Conservation (phyloP, 2,329 filamentous ascomycete species). For the Botryotinia calthae region DNA sequence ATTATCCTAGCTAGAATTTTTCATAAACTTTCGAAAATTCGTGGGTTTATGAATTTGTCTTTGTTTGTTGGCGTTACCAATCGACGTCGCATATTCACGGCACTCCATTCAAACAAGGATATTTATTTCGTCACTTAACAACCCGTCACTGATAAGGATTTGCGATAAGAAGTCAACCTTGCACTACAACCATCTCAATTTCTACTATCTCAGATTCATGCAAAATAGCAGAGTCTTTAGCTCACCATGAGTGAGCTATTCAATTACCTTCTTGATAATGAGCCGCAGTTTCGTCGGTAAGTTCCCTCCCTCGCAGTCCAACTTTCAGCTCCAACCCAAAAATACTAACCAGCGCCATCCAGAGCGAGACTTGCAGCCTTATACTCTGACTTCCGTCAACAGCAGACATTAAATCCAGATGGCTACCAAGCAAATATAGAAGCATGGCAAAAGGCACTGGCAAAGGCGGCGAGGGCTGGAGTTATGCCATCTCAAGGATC, state of each 20-base stretch:
- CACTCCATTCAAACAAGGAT: background rate
- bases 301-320: constrained; percentile 21
- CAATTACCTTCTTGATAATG: constrained; percentile 60
- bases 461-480: constrained; percentile 65
- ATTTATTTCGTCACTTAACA: constrained; percentile 18
- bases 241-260: constrained; percentile 63
- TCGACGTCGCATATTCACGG: constrained; percentile 8
- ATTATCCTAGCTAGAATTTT: background rate
- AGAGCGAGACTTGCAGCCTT: constrained; percentile 79
- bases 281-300: constrained; percentile 60
- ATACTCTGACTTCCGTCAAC: constrained; percentile 80
- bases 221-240: constrained; percentile 3
- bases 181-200: constrained; percentile 11
- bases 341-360: constrained; percentile 15
- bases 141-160: constrained; percentile 23
- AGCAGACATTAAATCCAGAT: constrained; percentile 76
- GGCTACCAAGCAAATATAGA: constrained; percentile 77
- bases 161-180: constrained; percentile 22
- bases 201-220: constrained; percentile 11
- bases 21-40: background rate
- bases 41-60: background rate
- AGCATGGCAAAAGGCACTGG: constrained; percentile 75
- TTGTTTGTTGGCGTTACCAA: background rate
- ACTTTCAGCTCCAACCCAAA: constrained; percentile 3
- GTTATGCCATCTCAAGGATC: constrained; percentile 44